Percentiles rank a stretch among this genome's conserved stretches.
These are phyloP conservation scores for Nakazawaea anatomiae DNA, from an alignment of 805 yeast genomes.

Conservation along the genomic window DNA sequence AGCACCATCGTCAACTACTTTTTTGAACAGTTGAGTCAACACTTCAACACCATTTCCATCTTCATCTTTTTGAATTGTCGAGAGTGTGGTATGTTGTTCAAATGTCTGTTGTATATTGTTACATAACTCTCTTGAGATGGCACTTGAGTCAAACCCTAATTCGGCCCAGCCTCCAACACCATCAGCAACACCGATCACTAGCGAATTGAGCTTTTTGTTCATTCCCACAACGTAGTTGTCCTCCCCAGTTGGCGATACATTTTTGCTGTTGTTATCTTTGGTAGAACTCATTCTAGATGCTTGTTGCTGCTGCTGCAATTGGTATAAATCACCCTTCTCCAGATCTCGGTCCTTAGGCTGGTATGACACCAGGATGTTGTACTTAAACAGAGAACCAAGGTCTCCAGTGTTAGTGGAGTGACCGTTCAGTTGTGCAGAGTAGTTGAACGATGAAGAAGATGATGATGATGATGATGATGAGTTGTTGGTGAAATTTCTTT, in stretches of 20 bases:
- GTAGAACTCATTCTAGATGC: conserved; percentile 10
- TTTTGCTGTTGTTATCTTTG: conserved; percentile 16
- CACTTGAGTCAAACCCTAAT: conserved; percentile 84
- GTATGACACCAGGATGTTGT: conserved; percentile 61
- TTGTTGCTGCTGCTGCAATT: neutral
- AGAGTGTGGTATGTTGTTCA: conserved; percentile 9
- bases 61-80: neutral
- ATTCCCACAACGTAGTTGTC: conserved; percentile 54
- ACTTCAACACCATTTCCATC: neutral
- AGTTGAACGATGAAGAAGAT: conserved; percentile 12
- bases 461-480: conserved; percentile 8
- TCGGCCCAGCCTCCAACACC: conserved; percentile 99
- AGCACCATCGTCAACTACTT: conserved; percentile 44
- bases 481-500: conserved; percentile 9
- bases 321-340: conserved; percentile 32
- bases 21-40: conserved; percentile 35
- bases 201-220: conserved; percentile 25
- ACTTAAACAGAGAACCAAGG: conserved; percentile 27
- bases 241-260: conserved; percentile 65
- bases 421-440: conserved; percentile 13
- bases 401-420: conserved; percentile 12
- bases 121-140: conserved; percentile 78
- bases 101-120: conserved; percentile 40
- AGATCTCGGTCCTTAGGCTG: conserved; percentile 63
- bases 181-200: conserved; percentile 82